Evolutionary conservation across 495 filamentous ascomycete species (phyloP).

Genomic region (Aspergillus panamensis): DNA sequence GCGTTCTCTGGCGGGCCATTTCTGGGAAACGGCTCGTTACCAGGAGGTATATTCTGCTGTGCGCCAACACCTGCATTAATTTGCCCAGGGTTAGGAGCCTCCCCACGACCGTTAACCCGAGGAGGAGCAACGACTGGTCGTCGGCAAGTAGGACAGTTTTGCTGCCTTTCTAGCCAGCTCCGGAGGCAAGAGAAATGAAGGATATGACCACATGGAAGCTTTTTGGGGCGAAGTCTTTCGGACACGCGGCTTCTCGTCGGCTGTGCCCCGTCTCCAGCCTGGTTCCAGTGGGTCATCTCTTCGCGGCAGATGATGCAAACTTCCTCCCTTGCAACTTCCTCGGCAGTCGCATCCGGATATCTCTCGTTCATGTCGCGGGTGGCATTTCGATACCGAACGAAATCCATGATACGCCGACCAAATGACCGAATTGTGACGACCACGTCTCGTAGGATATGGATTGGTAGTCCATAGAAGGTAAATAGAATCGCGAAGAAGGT

Average conservation of each 20-base stretch:
- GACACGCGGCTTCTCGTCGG: conserved; percentile 48
- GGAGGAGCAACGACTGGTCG: conserved; percentile 59
- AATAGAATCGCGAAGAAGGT: conserved; percentile 91
- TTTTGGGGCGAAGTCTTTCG: conserved; percentile 86
- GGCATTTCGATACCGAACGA: conserved; percentile 82
- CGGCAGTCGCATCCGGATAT: conserved; percentile 87
- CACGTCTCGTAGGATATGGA: conserved; percentile 94
- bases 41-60: conserved; percentile 32
- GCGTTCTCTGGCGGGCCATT: conserved; percentile 32
- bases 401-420: conserved; percentile 78
- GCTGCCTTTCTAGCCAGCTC: conserved; percentile 97
- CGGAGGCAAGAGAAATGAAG: conserved; percentile 90
- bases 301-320: conserved; percentile 98
- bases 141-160: conserved; percentile 93
- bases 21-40: conserved; percentile 30
- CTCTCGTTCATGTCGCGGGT: conserved; percentile 85
- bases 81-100: conserved; percentile 26
- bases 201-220: conserved; percentile 93
- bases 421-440: conserved; percentile 92
- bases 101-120: conserved; percentile 27
- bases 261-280: conserved; percentile 30
- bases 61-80: conserved; percentile 26
- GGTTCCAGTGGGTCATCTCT: conserved; percentile 77
- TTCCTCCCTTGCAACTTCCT: conserved; percentile 80
- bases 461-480: conserved; percentile 89